phyloP scores from a whole-genome alignment of 441 rosid species.

The Viola pubescens region DNA sequence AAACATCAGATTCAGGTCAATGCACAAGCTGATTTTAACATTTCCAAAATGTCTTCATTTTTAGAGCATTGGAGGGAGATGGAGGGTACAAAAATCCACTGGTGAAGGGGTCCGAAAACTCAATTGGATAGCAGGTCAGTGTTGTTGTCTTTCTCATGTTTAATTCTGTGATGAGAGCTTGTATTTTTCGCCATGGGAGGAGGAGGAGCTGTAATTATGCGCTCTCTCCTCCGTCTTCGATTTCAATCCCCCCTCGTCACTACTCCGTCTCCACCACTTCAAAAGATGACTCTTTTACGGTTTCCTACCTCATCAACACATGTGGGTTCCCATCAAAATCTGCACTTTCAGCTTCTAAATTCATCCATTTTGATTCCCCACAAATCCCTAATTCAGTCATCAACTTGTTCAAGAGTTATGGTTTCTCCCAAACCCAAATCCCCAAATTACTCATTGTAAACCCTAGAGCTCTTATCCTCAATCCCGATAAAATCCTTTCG shows the following conservation, averaged over 20 bases:
- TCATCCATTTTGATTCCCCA: not conserved
- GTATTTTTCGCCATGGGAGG: too few relatives aligned
- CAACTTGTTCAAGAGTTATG: not conserved
- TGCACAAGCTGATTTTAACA: too few relatives aligned
- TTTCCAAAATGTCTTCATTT: too few relatives aligned
- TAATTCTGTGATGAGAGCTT: too few relatives aligned
- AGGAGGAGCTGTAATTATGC: too few relatives aligned
- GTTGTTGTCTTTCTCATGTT: too few relatives aligned
- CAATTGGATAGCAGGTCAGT: too few relatives aligned
- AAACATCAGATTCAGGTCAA: too few relatives aligned
- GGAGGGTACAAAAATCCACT: too few relatives aligned
- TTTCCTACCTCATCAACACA: conserved; percentile 1
- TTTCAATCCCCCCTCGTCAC: not conserved
- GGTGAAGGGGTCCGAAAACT: too few relatives aligned
- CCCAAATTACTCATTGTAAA: not conserved
- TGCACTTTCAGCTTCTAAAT: not conserved
- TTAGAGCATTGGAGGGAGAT: too few relatives aligned
- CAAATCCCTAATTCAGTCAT: not conserved
- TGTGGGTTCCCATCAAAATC: conserved; percentile 6
- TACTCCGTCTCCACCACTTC: not conserved
- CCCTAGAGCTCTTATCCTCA: not conserved
- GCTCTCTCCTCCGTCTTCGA: too few relatives aligned
- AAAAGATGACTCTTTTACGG: not conserved
- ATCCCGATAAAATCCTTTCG: not conserved
- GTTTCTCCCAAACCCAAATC: not conserved